These are phyloP conservation scores for Aureoboletus auriporus DNA, from an alignment of 768 basidiomycete genomes.

Conservation along the genomic window DNA sequence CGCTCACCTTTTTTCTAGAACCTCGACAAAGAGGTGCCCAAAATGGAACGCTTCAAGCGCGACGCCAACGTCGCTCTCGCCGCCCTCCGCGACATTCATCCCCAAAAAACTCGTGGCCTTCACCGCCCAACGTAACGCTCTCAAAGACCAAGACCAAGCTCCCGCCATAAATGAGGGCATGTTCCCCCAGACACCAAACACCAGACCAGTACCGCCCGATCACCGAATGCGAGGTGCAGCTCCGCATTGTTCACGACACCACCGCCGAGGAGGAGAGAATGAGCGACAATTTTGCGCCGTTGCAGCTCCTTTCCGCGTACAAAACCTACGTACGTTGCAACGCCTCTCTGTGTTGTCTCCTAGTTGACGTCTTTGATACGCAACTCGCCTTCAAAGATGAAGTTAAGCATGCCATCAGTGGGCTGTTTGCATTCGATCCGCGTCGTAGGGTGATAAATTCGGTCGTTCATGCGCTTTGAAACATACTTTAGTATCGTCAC, in stretches of 20 bases:
- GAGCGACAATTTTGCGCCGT: constrained; percentile 45
- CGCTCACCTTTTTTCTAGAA: no score
- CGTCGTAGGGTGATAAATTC: constrained; percentile 7
- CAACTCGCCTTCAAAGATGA: constrained; percentile 22
- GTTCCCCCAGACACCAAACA: constrained; percentile 30
- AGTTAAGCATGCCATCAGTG: constrained; percentile 13
- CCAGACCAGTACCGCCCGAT: constrained; percentile 28
- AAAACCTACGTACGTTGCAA: constrained; percentile 36
- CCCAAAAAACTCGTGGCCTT: constrained; percentile 22
- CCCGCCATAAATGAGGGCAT: constrained; percentile 25
- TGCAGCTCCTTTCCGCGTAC: constrained; percentile 38
- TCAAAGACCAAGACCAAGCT: no score
- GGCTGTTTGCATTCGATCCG: constrained; percentile 19
- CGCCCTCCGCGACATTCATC: constrained; percentile 28
- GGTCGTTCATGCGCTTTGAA: constrained; percentile 13
- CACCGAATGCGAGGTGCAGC: constrained; percentile 38
- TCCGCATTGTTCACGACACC: constrained; percentile 41
- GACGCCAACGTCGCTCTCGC: constrained; percentile 29
- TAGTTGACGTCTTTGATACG: neutral
- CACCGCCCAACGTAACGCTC: no score
- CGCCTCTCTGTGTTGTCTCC: neutral
- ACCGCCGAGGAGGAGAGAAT: constrained; percentile 40
- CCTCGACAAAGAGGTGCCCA: constrained; percentile 15
- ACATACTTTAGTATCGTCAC: no score
- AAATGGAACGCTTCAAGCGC: constrained; percentile 19